Evolutionary conservation across 176 grass and related monocot species (phyloP).

Genomic region (Microstegium vimineum): DNA sequence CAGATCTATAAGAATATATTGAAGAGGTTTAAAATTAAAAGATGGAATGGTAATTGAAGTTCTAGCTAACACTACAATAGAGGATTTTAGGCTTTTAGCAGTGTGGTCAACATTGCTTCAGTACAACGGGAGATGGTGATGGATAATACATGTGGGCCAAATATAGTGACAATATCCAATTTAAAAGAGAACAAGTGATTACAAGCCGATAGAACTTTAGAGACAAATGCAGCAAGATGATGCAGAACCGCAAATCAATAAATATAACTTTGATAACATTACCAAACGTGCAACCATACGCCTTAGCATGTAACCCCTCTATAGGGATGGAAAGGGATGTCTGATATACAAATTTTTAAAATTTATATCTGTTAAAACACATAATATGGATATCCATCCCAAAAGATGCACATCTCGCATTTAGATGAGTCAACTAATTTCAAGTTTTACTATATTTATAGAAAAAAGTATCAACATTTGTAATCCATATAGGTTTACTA

Average conservation of each 20-base stretch:
- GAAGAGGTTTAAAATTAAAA: not conserved
- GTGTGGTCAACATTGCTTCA: not conserved
- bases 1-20: not conserved
- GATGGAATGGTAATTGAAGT: not conserved
- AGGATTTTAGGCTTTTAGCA: not conserved
- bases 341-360: not conserved
- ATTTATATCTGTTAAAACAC: not conserved
- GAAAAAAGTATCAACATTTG: not conserved
- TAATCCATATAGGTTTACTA: not conserved
- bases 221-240: not conserved
- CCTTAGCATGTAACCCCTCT: not conserved
- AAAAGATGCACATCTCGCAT: not conserved
- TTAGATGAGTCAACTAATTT: not conserved
- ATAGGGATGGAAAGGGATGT: not conserved
- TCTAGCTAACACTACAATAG: not conserved
- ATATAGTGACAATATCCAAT: not conserved
- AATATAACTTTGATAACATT: not conserved
- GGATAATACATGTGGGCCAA: not conserved
- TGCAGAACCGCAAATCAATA: not conserved
- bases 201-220: not conserved
- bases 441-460: not conserved
- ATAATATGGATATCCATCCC: not conserved
- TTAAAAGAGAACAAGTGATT: not conserved
- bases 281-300: not conserved
- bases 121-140: not conserved